Conservation (phyloP, 768 basidiomycete genomes). For the Lactarius sp. region DNA sequence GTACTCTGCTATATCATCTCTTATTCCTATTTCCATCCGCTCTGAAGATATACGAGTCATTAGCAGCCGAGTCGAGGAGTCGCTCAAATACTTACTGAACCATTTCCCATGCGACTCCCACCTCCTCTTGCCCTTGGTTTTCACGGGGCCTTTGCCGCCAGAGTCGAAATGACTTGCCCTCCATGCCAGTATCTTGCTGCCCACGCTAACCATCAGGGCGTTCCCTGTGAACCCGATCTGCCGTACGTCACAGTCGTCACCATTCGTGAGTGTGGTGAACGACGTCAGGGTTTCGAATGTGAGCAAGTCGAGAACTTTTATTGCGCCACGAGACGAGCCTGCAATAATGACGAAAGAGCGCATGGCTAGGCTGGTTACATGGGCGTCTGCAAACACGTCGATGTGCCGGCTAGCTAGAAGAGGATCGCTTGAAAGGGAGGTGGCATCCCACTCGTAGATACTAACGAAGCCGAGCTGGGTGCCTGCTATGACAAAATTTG, state of each 20-base stretch:
- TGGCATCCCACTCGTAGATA: slow-evolving; percentile 49
- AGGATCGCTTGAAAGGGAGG: slow-evolving; percentile 19
- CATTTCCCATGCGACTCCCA: slow-evolving; percentile 32
- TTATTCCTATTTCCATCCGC: slow-evolving; percentile 62
- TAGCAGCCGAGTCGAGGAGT: neutral
- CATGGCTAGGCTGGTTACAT: slow-evolving; percentile 61
- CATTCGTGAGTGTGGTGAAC: slow-evolving; percentile 42
- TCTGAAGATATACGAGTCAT: slow-evolving; percentile 36
- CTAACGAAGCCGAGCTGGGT: slow-evolving; percentile 61
- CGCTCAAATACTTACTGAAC: slow-evolving; percentile 33
- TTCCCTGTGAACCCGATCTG: slow-evolving; percentile 56
- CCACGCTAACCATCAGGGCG: slow-evolving; percentile 54
- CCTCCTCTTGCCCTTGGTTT: slow-evolving; percentile 28
- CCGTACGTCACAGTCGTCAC: slow-evolving; percentile 42
- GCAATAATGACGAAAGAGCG: slow-evolving; percentile 55
- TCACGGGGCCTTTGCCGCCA: slow-evolving; percentile 30
- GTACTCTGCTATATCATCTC: slow-evolving; percentile 59
- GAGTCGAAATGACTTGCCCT: slow-evolving; percentile 47
- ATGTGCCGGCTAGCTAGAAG: slow-evolving; percentile 43
- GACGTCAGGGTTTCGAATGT: slow-evolving; percentile 53
- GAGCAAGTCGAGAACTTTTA: slow-evolving; percentile 61
- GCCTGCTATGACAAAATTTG: slow-evolving; percentile 56
- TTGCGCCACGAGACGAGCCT: slow-evolving; percentile 58
- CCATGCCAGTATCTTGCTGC: slow-evolving; percentile 63
- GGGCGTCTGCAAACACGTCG: slow-evolving; percentile 59